These are phyloP conservation scores for Penicillium maclennaniae DNA, from an alignment of 495 filamentous ascomycete genomes.

Conservation along the genomic window DNA sequence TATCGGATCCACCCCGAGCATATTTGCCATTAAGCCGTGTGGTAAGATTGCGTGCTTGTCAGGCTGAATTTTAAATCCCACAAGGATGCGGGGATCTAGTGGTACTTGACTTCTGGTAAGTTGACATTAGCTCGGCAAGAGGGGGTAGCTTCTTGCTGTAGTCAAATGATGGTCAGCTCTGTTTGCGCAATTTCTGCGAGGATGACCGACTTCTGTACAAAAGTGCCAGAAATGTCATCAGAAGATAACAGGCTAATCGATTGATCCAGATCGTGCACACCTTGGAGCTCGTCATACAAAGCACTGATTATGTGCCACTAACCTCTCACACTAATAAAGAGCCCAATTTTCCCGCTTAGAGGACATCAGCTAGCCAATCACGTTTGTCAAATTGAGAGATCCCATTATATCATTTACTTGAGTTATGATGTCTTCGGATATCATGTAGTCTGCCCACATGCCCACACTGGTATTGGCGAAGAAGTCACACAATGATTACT, in stretches of 20 bases:
- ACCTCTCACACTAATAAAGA: background rate
- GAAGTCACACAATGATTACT: no score
- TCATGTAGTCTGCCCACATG: no score
- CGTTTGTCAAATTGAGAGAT: no score
- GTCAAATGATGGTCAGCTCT: slow-evolving; percentile 3
- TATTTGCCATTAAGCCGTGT: background rate
- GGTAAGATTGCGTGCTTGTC: background rate
- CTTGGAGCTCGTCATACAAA: slow-evolving; percentile 22
- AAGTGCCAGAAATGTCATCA: background rate
- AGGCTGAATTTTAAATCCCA: background rate
- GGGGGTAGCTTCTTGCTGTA: background rate
- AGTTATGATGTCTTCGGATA: no score
- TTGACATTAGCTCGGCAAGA: background rate
- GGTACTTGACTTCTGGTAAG: background rate
- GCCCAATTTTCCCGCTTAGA: no score
- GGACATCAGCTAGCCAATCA: no score
- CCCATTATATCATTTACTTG: no score
- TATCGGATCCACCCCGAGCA: no score
- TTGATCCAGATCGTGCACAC: background rate
- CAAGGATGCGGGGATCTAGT: background rate
- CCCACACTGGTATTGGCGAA: no score
- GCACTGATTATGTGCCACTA: slow-evolving; percentile 19
- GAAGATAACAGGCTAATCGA: slow-evolving; percentile 1
- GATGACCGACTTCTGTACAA: background rate
- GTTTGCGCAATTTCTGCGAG: slow-evolving; percentile 21